Base-by-base conservation (phyloP, 805 yeast genomes). In the Dipodascopsis uninucleata region DNA sequence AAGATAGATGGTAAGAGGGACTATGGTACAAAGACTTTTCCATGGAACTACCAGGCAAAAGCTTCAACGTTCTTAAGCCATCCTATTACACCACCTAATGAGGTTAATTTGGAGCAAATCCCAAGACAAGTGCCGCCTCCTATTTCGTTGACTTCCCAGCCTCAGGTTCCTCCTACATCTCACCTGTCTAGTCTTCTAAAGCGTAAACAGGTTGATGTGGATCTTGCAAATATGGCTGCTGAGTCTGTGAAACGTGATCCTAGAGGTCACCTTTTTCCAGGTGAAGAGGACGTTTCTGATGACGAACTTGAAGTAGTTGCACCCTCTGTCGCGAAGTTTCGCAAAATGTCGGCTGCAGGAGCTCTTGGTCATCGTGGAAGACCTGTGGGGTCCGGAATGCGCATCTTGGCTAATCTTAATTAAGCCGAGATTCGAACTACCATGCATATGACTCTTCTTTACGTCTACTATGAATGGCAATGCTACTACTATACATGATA, bases 211-310 rank as follows among this genome's bases (percentile, higher is more conserved):
- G 41, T 49, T 9, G 49, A 41, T 14, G 44, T 49, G 24, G 54
- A 52, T 32, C 28, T 52, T 20, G 45, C 33, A 23, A 32, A 29
- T 17, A 26, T 55, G 41, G 58, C 43, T 10, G 40, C 28, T 5
- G 52, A 55, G 41, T 36, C 56, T 21, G 44, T 55, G 28, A 35
- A 36, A 20, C 56, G 57, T 7, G 58, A 48, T 20, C 49, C 55
- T 20, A 38, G 47, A 6, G 52, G 54, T 5, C 58, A 55, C 36
- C 28, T 55, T 22, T 49, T 55, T 28, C 52, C 58, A n/a, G 58
- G 58, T 8, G 58, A 55, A 33, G 36, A 36, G n/a, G 58, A 51
- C 21, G 52, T 35, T 3, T 36, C 50, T 21, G 52, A 47, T 23
- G 49, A 40, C 26, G 52, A 44, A 23, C 36, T 20, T 2, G 52